phyloP scores from a whole-genome alignment of 2,329 filamentous ascomycete genomes.

The Epichloe coenophiala region DNA sequence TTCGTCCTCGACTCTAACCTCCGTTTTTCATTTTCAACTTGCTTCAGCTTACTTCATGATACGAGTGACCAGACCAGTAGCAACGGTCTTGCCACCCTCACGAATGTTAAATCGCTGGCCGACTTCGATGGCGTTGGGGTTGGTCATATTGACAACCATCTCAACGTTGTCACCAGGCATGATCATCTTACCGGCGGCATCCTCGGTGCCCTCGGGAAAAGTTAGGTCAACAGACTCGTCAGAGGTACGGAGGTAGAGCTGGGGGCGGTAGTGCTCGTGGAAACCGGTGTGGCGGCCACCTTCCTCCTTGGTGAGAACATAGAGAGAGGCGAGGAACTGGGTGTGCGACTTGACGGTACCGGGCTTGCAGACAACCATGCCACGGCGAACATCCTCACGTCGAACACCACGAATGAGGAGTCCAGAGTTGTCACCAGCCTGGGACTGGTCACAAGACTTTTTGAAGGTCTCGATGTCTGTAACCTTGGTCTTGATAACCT shows the following conservation, averaged over 20 bases:
- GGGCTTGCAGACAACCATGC: constrained; percentile 85
- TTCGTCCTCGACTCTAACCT: background rate
- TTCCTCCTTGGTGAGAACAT: constrained; percentile 95
- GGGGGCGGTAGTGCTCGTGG: constrained; percentile 89
- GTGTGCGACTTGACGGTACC: constrained; percentile 74
- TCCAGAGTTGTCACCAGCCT: constrained; percentile 95
- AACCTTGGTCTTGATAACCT: constrained; percentile 93
- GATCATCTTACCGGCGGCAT: constrained; percentile 63
- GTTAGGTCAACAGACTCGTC: constrained; percentile 65
- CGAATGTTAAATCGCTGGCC: constrained; percentile 97
- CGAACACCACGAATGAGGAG: constrained; percentile 90
- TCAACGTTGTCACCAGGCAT: constrained; percentile 99
- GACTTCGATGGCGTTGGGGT: constrained; percentile 75
- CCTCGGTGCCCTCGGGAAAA: constrained; percentile 75
- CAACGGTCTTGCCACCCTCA: constrained; percentile 85
- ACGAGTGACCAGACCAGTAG: constrained; percentile 69
- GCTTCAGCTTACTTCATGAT: constrained; percentile 40
- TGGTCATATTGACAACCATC: constrained; percentile 79
- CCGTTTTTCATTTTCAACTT: background rate
- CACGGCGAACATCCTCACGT: constrained; percentile 85
- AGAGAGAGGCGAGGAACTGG: constrained; percentile 91
- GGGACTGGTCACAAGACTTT: constrained; percentile 97
- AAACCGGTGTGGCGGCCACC: constrained; percentile 96
- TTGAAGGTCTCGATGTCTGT: constrained; percentile 99
- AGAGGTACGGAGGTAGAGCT: constrained; percentile 90